These are phyloP conservation scores for Podospora comata DNA, from an alignment of 495 filamentous ascomycete species.

Conservation along the genomic window DNA sequence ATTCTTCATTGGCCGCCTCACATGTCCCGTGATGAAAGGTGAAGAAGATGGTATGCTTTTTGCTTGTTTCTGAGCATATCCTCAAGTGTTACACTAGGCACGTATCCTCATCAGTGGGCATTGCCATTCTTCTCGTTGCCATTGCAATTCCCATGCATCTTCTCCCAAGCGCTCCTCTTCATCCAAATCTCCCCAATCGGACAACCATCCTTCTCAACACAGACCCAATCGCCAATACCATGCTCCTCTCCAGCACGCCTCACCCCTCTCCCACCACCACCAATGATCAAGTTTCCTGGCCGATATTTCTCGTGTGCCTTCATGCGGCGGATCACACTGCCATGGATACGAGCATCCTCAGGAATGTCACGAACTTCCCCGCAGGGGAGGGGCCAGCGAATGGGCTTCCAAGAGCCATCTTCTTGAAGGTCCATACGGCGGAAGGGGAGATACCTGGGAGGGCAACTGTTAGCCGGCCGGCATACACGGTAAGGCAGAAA, in stretches of 20 bases:
- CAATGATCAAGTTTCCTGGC: conserved; percentile 77
- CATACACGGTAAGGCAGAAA: neutral
- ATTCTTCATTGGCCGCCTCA: too few relatives aligned
- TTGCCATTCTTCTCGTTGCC: neutral
- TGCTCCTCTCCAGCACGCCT: conserved; percentile 55
- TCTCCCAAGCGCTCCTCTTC: conserved; percentile 30
- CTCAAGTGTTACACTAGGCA: too few relatives aligned
- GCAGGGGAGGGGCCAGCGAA: conserved; percentile 73
- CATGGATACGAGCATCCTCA: conserved; percentile 64
- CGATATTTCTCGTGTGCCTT: conserved; percentile 60
- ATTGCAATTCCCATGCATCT: neutral
- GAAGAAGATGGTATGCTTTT: too few relatives aligned
- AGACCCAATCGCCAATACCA: conserved; percentile 73
- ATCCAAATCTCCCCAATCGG: conserved; percentile 62
- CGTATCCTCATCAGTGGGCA: too few relatives aligned
- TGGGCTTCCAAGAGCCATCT: conserved; percentile 78
- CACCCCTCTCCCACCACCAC: conserved; percentile 70
- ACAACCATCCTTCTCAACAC: conserved; percentile 60
- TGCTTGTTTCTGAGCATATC: too few relatives aligned
- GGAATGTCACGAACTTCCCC: conserved; percentile 84
- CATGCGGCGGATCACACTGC: conserved; percentile 72
- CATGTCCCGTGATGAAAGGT: too few relatives aligned
- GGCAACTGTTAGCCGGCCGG: neutral
- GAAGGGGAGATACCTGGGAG: conserved; percentile 63
- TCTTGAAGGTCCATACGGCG: conserved; percentile 73